Base-by-base conservation (phyloP, 2,329 filamentous ascomycete genomes). In the Parafenestella ontariensis region DNA sequence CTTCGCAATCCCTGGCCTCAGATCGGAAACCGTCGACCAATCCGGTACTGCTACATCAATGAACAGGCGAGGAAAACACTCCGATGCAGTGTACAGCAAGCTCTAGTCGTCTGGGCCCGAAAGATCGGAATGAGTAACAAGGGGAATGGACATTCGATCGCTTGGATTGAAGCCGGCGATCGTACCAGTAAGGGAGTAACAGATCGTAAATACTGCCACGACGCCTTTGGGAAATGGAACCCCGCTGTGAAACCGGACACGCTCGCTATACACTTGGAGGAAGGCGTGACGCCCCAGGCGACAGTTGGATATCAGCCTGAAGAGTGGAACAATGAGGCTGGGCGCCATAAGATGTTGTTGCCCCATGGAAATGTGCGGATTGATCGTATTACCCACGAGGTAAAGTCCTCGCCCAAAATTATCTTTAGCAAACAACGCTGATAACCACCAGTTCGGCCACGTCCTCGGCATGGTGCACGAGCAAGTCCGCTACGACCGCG, bases 381-480 rank as follows among this genome's bases (percentile, higher is more conserved):
- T 0, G 8, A 51, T 4, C 21, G 24, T 13, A 24, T 46, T 21
- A 41, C 42, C 17, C 48, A 46, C 21, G 41, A 51, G 44, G 49
- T 47, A 26, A 47, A 26, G 18, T 15, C 11, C 33, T 4, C 33
- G 24, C 24, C 9, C 9, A 26, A 26, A 5, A 18, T 36, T 5
- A 15, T 5, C 11, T 18, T 36, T 4, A 15, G 33, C 17, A 5
- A 4, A 5, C 11, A 13, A 15, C 11, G 13, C 33, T 36, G 33
- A 36, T 11, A 15, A 39, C 31, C 9, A 41, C 10, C 5, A 49
- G 33, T 5, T 49, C 5, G 46, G 46, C 18, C 36, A 49, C 23
- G 47, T 50, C 23, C 23, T 55, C 2, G 52, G 52, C 5, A 55
- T 55, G 52, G 36, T 46, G 6, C 52, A 51, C 23, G 52, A 55